These are phyloP conservation scores for Pestalotiopsis fici DNA, from an alignment of 2,329 filamentous ascomycete species.

Conservation along the genomic window DNA sequence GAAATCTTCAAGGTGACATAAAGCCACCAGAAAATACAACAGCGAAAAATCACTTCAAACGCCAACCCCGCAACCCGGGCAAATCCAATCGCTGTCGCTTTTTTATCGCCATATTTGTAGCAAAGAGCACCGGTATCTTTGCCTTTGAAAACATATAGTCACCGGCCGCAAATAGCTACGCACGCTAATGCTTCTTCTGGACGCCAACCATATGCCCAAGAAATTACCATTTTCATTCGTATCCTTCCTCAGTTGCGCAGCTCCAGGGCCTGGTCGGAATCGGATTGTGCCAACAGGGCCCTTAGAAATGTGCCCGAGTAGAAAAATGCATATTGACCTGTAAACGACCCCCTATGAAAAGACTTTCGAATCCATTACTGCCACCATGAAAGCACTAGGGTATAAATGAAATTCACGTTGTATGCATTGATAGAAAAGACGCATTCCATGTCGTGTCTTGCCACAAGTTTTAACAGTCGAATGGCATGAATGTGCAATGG, in stretches of 20 bases:
- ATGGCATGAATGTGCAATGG: not conserved
- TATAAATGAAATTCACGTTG: not conserved
- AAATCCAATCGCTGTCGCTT: too few relatives aligned
- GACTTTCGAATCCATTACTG: constrained; percentile 8
- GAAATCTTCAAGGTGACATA: too few relatives aligned
- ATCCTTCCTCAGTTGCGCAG: not conserved
- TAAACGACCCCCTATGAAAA: not conserved
- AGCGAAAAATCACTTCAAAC: too few relatives aligned
- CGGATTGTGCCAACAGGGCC: not conserved
- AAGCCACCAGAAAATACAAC: too few relatives aligned
- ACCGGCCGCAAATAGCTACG: not conserved
- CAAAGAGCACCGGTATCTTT: too few relatives aligned
- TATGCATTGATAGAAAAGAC: not conserved
- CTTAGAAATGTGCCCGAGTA: constrained; percentile 5
- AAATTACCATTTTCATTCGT: not conserved
- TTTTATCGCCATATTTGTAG: too few relatives aligned
- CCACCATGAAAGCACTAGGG: not conserved
- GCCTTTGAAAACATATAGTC: not conserved
- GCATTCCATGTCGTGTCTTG: not conserved
- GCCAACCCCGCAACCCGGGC: too few relatives aligned
- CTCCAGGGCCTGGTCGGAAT: not conserved
- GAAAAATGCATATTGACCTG: not conserved
- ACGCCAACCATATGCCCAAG: not conserved
- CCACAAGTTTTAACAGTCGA: not conserved
- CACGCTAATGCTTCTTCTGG: not conserved